A percentile compares a stretch with the other conserved stretches of the same genome.
Conservation (phyloP, 768 basidiomycete species). For the Mycena vitilis region DNA sequence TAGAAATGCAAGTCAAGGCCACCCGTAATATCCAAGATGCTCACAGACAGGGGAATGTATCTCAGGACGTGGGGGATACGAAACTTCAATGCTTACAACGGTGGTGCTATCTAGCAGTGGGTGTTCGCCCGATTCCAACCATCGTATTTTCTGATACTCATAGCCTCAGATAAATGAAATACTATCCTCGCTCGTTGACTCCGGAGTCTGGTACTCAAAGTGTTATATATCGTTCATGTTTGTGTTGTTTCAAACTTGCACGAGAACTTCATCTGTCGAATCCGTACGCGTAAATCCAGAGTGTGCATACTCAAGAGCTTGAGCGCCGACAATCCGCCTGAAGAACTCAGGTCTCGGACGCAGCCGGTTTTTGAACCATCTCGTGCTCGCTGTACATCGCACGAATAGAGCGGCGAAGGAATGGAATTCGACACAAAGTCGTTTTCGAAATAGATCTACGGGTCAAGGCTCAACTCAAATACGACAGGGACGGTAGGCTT, state of each 20-base stretch:
- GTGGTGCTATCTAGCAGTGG: background rate
- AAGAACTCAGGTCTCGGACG: too few relatives aligned
- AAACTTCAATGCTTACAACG: background rate
- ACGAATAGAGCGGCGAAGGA: too few relatives aligned
- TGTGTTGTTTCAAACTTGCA: background rate
- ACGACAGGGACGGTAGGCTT: conserved; percentile 3
- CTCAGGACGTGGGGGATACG: background rate
- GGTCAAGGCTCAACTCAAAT: conserved; percentile 14
- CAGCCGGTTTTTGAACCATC: too few relatives aligned
- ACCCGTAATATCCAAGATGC: background rate
- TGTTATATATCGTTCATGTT: background rate
- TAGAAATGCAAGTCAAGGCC: background rate
- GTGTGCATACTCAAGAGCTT: too few relatives aligned
- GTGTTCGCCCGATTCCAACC: background rate
- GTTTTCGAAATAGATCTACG: background rate
- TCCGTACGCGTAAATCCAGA: too few relatives aligned
- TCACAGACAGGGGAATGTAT: background rate
- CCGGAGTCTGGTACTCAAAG: background rate
- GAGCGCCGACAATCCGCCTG: too few relatives aligned
- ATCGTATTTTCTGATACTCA: background rate
- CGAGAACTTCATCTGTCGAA: too few relatives aligned
- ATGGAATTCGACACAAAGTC: background rate
- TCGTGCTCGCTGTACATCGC: too few relatives aligned
- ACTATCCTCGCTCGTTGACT: background rate
- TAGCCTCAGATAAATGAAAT: background rate